Conservation (phyloP, 306 rosid species). For the Cicer chorassanicum region DNA sequence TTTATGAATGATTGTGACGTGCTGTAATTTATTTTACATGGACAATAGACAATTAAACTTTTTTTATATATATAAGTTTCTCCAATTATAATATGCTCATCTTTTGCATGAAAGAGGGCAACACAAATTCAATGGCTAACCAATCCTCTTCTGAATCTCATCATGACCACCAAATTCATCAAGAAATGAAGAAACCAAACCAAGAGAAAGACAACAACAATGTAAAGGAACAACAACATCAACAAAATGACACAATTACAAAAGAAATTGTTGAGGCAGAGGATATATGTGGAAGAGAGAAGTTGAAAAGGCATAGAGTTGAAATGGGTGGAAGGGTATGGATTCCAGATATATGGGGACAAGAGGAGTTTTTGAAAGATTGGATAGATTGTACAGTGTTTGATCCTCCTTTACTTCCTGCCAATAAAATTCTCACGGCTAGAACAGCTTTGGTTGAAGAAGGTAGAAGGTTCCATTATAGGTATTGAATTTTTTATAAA, state of each 20-base stretch:
- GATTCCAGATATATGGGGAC: slow-evolving; percentile 96
- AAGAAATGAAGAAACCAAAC: slow-evolving; percentile 39
- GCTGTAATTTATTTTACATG: no score
- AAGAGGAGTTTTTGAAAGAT: slow-evolving; percentile 80
- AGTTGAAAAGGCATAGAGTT: slow-evolving; percentile 69
- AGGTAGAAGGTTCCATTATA: slow-evolving; percentile 62
- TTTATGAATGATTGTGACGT: no score
- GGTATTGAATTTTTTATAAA: slow-evolving; percentile 52
- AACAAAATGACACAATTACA: background rate
- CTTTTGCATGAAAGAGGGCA: slow-evolving; percentile 34
- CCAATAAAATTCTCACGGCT: slow-evolving; percentile 64
- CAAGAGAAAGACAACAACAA: slow-evolving; percentile 5
- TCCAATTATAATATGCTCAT: background rate
- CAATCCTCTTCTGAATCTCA: slow-evolving; percentile 31
- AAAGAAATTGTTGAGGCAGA: background rate
- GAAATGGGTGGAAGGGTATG: slow-evolving; percentile 81
- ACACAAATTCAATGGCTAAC: slow-evolving; percentile 42
- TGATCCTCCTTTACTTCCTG: slow-evolving; percentile 73
- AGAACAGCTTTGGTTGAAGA: slow-evolving; percentile 70
- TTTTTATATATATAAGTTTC: background rate
- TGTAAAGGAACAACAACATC: background rate
- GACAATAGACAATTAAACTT: background rate
- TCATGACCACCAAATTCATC: slow-evolving; percentile 1
- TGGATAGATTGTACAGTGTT: slow-evolving; percentile 83
- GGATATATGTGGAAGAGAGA: slow-evolving; percentile 72